Conservation (phyloP, 176 grass and related monocot genomes). For the Cymbopogon citratus region DNA sequence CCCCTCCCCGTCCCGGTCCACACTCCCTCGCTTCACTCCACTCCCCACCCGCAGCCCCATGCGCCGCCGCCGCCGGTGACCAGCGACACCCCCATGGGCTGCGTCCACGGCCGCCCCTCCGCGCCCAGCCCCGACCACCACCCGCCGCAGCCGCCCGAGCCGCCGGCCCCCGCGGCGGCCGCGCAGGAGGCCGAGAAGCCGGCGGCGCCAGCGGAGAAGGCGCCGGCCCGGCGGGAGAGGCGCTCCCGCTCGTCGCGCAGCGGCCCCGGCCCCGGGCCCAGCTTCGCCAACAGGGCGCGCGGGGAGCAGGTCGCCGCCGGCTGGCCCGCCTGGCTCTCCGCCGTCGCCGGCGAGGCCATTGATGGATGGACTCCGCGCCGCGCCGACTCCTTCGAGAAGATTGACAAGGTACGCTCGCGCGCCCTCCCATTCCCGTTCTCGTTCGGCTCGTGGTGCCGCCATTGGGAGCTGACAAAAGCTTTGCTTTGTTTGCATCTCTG, state of each 20-base stretch:
- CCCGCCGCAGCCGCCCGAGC: conserved; percentile 27
- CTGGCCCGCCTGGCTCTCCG: conserved; percentile 79
- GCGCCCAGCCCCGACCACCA: conserved; percentile 34
- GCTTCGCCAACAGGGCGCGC: conserved; percentile 62
- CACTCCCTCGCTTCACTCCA: conserved; percentile 14
- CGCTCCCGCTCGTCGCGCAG: conserved; percentile 28
- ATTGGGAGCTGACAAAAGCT: conserved; percentile 19
- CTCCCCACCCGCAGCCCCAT: background rate
- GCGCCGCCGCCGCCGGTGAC: conserved; percentile 49
- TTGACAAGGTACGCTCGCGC: conserved; percentile 56
- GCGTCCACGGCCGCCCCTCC: conserved; percentile 63
- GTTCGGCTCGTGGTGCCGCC: background rate
- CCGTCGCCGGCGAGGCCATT: conserved; percentile 70
- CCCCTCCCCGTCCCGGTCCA: background rate
- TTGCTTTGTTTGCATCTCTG: background rate
- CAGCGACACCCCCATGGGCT: conserved; percentile 48
- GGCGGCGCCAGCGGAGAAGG: conserved; percentile 15
- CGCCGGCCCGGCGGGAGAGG: conserved; percentile 31
- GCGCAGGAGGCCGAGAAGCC: conserved; percentile 3
- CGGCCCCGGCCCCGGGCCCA: conserved; percentile 15
- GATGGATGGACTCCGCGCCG: conserved; percentile 60
- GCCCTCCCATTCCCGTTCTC: background rate
- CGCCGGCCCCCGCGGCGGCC: conserved; percentile 3
- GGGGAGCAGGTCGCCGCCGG: conserved; percentile 72
- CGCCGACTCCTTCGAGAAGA: conserved; percentile 86